phyloP scores from a whole-genome alignment of 1,139 yeast species.

The Pichia norvegensis region DNA sequence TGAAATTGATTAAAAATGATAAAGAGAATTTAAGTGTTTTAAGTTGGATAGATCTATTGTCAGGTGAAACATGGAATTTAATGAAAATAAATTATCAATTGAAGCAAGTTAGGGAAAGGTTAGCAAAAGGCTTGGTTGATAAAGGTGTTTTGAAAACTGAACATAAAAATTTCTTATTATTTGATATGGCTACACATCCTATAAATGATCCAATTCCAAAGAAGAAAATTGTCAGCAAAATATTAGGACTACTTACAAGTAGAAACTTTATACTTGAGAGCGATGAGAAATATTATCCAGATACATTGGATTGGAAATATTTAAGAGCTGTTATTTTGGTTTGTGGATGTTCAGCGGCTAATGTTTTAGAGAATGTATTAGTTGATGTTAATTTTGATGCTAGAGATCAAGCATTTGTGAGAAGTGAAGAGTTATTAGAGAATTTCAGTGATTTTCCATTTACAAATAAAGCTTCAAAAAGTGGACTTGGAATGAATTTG shows the following conservation, averaged over 20 bases:
- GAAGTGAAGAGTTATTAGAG: conserved; percentile 82
- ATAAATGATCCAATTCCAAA: conserved; percentile 76
- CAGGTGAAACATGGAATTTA: conserved; percentile 97
- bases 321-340: conserved; percentile 77
- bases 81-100: conserved; percentile 91
- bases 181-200: conserved; percentile 99
- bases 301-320: conserved; percentile 57
- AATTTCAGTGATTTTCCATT: conserved; percentile 90
- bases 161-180: conserved; percentile 84
- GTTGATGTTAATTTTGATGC: conserved; percentile 75
- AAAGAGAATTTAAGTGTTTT: conserved; percentile 74
- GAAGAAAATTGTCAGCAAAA: conserved; percentile 70
- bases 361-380: conserved; percentile 87
- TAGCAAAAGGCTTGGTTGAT: conserved; percentile 95
- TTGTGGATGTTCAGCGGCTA: conserved; percentile 90
- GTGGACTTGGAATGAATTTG: conserved; percentile 74
- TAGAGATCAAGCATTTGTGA: conserved; percentile 85
- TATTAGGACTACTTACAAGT: conserved; percentile 59
- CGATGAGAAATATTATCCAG: conserved; percentile 52
- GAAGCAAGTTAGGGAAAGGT: conserved; percentile 92
- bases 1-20: conserved; percentile 81
- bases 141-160: conserved; percentile 97
- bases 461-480: conserved; percentile 43
- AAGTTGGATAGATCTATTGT: conserved; percentile 88
- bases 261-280: conserved; percentile 54